Percentiles rank a stretch among this genome's conserved stretches.
Conservation (phyloP, 129 eudicot genomes). For the Logfia minima region DNA sequence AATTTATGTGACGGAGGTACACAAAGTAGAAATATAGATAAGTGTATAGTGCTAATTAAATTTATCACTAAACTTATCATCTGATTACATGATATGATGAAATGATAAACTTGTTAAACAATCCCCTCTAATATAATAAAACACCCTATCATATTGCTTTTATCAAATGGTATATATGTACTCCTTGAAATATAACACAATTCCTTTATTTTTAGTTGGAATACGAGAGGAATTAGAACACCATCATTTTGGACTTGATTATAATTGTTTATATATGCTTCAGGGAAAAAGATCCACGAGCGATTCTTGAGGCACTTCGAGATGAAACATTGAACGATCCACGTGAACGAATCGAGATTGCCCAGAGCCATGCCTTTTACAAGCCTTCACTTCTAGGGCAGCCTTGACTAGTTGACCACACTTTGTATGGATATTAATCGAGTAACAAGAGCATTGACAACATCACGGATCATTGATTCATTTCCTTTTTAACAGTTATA, state of each 20-base stretch:
- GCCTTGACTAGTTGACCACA: conserved; percentile 30
- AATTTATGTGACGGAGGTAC: neutral
- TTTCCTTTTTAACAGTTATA: conserved; percentile 16
- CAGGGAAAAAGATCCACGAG: conserved; percentile 60
- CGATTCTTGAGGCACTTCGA: conserved; percentile 70
- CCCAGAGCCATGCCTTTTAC: conserved; percentile 72
- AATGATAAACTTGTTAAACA: neutral
- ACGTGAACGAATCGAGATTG: conserved; percentile 79
- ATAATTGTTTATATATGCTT: conserved; percentile 5
- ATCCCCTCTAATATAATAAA: neutral
- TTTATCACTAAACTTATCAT: neutral
- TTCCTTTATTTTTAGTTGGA: neutral
- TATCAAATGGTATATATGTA: neutral
- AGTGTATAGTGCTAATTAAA: neutral
- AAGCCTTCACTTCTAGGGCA: conserved; percentile 80
- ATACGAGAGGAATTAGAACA: neutral
- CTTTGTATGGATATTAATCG: conserved; percentile 14
- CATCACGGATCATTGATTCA: neutral
- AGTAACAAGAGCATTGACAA: conserved; percentile 14
- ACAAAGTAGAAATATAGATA: neutral
- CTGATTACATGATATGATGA: conserved; percentile 2
- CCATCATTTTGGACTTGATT: neutral
- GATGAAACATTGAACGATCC: conserved; percentile 80
- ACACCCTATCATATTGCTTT: neutral
- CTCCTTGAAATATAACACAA: neutral